A percentile compares a stretch with the other conserved stretches of the same genome.
These are phyloP conservation scores for Boletus patriciae DNA, from an alignment of 768 basidiomycete genomes.

Conservation along the genomic window DNA sequence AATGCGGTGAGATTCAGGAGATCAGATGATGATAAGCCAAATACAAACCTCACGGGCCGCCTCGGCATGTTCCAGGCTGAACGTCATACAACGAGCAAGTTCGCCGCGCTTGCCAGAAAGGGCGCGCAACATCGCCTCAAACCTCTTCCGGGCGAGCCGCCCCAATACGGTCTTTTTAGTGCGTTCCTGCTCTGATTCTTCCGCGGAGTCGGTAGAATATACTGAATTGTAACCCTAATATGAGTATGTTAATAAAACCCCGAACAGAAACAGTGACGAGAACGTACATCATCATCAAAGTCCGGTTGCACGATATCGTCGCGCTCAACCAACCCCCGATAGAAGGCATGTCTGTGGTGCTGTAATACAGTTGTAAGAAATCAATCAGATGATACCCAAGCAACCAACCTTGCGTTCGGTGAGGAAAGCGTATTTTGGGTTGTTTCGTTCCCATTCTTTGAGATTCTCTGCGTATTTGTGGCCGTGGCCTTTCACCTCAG, in stretches of 20 bases:
- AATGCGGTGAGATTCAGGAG: slow-evolving; percentile 1
- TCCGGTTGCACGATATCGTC: slow-evolving; percentile 56
- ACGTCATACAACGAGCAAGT: slow-evolving; percentile 95
- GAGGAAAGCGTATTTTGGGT: slow-evolving; percentile 83
- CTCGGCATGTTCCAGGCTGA: slow-evolving; percentile 94
- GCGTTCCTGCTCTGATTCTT: slow-evolving; percentile 89
- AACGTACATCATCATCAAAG: slow-evolving; percentile 75
- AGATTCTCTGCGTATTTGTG: slow-evolving; percentile 72
- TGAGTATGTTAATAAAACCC: slow-evolving; percentile 9
- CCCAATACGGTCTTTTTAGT: slow-evolving; percentile 76
- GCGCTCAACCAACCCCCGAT: slow-evolving; percentile 65
- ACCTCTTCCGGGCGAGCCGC: slow-evolving; percentile 74
- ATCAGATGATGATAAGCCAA: not conserved
- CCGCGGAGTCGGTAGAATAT: slow-evolving; percentile 91
- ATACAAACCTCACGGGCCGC: slow-evolving; percentile 81
- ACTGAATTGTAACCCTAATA: slow-evolving; percentile 80
- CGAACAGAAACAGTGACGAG: not conserved
- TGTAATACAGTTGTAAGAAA: slow-evolving; percentile 28
- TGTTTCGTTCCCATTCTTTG: slow-evolving; percentile 72
- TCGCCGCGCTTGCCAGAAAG: slow-evolving; percentile 86
- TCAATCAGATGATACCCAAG: not conserved
- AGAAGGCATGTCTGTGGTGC: slow-evolving; percentile 73
- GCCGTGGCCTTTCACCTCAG: slow-evolving; percentile 81
- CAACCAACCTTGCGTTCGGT: slow-evolving; percentile 49
- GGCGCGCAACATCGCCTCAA: slow-evolving; percentile 88